Evolutionary conservation across 2,329 filamentous ascomycete genomes (phyloP).

Genomic region (Corniculantispora saksenae): DNA sequence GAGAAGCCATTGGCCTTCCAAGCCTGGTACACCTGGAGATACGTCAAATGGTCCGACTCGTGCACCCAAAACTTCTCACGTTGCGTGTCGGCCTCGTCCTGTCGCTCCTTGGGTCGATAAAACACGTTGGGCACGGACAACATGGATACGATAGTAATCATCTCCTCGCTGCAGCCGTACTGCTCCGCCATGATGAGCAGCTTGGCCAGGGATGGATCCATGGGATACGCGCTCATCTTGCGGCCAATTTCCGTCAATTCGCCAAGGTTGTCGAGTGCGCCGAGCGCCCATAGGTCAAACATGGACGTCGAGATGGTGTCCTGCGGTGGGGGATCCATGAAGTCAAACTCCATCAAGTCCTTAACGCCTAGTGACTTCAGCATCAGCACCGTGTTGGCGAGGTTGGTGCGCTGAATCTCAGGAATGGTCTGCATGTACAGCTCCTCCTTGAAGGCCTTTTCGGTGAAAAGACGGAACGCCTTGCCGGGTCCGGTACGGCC

Average conservation of each 20-base stretch:
- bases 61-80: conserved; percentile 98
- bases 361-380: conserved; percentile 93
- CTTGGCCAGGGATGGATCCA: conserved; percentile 95
- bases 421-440: conserved; percentile 96
- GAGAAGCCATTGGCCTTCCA: conserved; percentile 90
- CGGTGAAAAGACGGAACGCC: conserved; percentile 90
- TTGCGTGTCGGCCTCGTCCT: conserved; percentile 93
- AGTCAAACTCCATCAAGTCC: conserved; percentile 94
- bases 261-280: conserved; percentile 89
- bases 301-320: conserved; percentile 97
- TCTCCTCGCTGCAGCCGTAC: conserved; percentile 93
- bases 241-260: conserved; percentile 84
- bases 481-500: conserved; percentile 94
- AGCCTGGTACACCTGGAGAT: conserved; percentile 92
- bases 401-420: conserved; percentile 94
- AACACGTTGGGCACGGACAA: conserved; percentile 95
- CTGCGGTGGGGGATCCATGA: conserved; percentile 98
- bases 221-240: conserved; percentile 96
- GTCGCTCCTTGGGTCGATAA: conserved; percentile 92
- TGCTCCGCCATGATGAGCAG: conserved; percentile 88
- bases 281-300: conserved; percentile 95
- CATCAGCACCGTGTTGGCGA: conserved; percentile 90
- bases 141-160: conserved; percentile 98
- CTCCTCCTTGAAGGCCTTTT: conserved; percentile 92
- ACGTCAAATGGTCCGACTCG: conserved; percentile 93